Evolutionary conservation across 495 filamentous ascomycete species (phyloP).

Genomic region (Penicillium goetzii): DNA sequence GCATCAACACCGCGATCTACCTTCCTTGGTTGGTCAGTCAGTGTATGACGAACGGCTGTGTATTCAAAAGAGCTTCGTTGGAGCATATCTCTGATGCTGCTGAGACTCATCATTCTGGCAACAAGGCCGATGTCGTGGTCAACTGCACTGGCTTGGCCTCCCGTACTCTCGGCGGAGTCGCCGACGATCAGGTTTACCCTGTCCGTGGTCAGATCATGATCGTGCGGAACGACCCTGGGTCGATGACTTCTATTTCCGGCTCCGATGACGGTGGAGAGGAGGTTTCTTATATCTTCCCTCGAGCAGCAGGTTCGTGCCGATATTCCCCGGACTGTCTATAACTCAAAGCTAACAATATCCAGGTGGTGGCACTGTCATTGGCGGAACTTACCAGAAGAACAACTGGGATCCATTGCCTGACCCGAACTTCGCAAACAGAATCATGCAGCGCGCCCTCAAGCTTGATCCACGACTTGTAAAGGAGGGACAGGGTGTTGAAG

Average conservation of each 20-base stretch:
- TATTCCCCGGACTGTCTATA: not conserved
- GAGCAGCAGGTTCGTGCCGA: constrained; percentile 63
- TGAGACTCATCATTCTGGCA: constrained; percentile 59
- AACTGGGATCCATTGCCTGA: constrained; percentile 82
- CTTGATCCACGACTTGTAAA: constrained; percentile 70
- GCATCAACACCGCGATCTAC: constrained; percentile 86
- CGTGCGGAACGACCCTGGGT: constrained; percentile 75
- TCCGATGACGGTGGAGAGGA: constrained; percentile 80
- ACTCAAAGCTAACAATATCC: not conserved
- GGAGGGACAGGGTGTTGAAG: constrained; percentile 73
- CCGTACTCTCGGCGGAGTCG: constrained; percentile 74
- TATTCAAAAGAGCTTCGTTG: constrained; percentile 60
- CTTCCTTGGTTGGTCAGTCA: constrained; percentile 75
- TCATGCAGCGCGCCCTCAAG: constrained; percentile 81
- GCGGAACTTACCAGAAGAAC: constrained; percentile 79
- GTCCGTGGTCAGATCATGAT: constrained; percentile 83
- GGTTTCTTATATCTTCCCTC: constrained; percentile 79
- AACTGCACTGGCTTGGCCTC: constrained; percentile 84
- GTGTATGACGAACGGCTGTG: constrained; percentile 69
- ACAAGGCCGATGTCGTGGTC: constrained; percentile 68
- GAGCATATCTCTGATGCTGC: constrained; percentile 72
- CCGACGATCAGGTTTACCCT: constrained; percentile 71
- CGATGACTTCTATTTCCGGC: constrained; percentile 70
- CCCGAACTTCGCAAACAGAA: constrained; percentile 74
- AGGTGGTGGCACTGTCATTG: constrained; percentile 75